Percentiles rank a stretch among this genome's conserved stretches.
Conservation (phyloP, 2,329 filamentous ascomycete species). For the Zasmidium citrigriseum region DNA sequence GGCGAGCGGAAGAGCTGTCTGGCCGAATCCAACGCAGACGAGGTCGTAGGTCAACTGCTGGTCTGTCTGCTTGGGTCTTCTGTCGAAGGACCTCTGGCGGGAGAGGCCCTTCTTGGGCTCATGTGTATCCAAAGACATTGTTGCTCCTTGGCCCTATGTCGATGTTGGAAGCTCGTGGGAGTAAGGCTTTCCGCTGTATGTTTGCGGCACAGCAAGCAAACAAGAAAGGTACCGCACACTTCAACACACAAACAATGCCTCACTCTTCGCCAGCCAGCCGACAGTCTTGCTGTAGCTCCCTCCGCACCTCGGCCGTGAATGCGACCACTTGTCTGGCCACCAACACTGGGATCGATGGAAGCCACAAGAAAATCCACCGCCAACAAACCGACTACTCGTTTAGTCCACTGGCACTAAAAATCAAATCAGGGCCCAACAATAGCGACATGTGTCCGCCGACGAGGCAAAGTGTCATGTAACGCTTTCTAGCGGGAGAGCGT, state of each 20-base stretch:
- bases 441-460: background rate
- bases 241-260: background rate
- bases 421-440: no score
- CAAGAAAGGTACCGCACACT: background rate
- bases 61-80: conserved; percentile 6
- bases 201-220: background rate
- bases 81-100: conserved; percentile 4
- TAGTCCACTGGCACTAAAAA: no score
- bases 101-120: conserved; percentile 1
- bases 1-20: conserved; percentile 26
- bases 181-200: background rate
- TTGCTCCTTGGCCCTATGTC: background rate
- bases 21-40: conserved; percentile 29
- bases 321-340: background rate
- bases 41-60: conserved; percentile 22
- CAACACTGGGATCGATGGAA: background rate
- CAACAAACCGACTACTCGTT: no score
- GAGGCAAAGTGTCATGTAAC: background rate
- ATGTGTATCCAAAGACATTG: conserved; percentile 12
- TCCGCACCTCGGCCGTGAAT: background rate
- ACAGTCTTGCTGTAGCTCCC: background rate
- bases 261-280: no score
- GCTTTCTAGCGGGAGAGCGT: background rate
- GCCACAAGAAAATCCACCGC: no score
- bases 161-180: background rate